phyloP scores from a whole-genome alignment of 257 asterid species.

The Thymus quinquecostatus region DNA sequence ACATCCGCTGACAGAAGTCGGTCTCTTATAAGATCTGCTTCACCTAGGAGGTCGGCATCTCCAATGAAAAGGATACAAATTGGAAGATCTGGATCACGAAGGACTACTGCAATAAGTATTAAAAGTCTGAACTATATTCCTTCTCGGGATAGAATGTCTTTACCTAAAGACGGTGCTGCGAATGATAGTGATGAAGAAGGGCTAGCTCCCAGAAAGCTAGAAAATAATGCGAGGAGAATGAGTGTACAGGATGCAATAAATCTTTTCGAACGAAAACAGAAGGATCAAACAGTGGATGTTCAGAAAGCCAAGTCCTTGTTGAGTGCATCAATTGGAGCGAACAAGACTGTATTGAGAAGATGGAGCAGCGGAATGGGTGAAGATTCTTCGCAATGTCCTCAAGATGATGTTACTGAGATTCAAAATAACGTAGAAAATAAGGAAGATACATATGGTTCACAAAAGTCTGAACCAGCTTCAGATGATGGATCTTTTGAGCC shows the following conservation, averaged over 20 bases:
- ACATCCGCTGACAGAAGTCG: constrained; percentile 79
- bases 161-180: constrained; percentile 48
- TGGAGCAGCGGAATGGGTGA: constrained; percentile 91
- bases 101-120: constrained; percentile 85
- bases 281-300: constrained; percentile 59
- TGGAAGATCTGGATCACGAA: constrained; percentile 92
- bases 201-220: constrained; percentile 60
- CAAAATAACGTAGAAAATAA: constrained; percentile 35
- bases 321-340: constrained; percentile 59
- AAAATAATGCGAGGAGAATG: constrained; percentile 61
- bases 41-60: constrained; percentile 97
- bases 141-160: constrained; percentile 58
- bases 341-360: constrained; percentile 86
- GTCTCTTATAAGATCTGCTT: constrained; percentile 67
- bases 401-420: constrained; percentile 39
- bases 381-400: constrained; percentile 42
- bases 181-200: constrained; percentile 66
- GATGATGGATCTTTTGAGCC: constrained; percentile 37
- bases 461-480: constrained; percentile 40
- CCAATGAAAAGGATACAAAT: constrained; percentile 98
- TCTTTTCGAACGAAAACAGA: constrained; percentile 94
- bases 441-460: constrained; percentile 38
- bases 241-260: constrained; percentile 94
- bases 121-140: constrained; percentile 78
- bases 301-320: constrained; percentile 58